phyloP scores from a whole-genome alignment of 768 basidiomycete genomes.

The Tricholoma hemisulphureum region DNA sequence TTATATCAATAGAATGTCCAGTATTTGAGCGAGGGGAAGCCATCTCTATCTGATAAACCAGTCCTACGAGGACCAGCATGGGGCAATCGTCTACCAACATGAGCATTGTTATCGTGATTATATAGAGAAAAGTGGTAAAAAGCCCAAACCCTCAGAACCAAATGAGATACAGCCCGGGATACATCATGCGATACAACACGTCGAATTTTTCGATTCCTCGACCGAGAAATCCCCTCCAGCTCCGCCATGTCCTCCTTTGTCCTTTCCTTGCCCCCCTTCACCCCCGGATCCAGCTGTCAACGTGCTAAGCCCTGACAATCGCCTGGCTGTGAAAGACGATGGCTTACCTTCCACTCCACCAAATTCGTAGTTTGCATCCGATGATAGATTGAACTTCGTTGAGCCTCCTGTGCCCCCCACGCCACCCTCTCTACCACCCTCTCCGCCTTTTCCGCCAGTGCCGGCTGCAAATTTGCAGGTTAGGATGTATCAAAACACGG shows the following conservation, averaged over 20 bases:
- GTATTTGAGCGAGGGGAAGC: no score
- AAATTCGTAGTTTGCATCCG: neutral
- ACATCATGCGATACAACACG: neutral
- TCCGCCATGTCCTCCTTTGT: neutral
- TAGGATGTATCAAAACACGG: neutral
- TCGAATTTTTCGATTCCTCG: neutral
- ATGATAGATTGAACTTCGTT: neutral
- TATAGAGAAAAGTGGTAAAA: no score
- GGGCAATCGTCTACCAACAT: no score
- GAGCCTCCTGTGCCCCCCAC: neutral
- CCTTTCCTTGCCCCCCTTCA: neutral
- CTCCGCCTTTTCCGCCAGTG: neutral
- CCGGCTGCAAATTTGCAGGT: neutral
- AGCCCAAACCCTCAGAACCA: no score
- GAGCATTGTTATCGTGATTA: no score
- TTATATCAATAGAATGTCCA: no score
- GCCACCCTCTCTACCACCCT: neutral
- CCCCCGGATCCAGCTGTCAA: neutral
- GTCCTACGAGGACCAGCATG: no score
- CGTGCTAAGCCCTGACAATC: neutral
- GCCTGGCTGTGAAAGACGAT: neutral
- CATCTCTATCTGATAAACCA: no score
- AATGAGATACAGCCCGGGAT: no score
- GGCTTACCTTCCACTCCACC: neutral
- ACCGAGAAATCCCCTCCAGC: neutral